phyloP scores from a whole-genome alignment of 2,329 filamentous ascomycete genomes.

The Pyricularia grisea region DNA sequence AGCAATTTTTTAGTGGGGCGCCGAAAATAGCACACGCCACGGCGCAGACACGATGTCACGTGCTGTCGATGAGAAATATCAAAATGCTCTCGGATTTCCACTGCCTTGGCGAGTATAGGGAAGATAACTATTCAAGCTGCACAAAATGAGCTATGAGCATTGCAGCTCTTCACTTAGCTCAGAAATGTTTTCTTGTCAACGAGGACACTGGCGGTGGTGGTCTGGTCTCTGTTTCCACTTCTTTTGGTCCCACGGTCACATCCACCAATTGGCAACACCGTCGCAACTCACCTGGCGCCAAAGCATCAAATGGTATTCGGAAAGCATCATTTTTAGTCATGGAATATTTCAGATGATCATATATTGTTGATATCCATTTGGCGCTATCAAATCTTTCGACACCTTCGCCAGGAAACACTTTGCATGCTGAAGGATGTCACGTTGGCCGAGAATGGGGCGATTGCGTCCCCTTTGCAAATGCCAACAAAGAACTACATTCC shows the following conservation, averaged over 20 bases:
- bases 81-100: background rate
- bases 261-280: background rate
- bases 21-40: background rate
- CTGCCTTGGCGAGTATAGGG: background rate
- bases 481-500: background rate
- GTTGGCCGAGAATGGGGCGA: background rate
- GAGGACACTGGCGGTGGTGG: too few relatives aligned
- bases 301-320: background rate
- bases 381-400: accelerated
- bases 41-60: background rate
- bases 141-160: background rate
- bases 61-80: background rate
- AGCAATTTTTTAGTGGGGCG: background rate
- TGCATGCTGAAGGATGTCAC: background rate
- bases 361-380: background rate
- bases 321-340: background rate
- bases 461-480: background rate
- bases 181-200: background rate
- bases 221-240: background rate
- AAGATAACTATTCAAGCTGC: background rate
- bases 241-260: background rate
- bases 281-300: background rate
- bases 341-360: background rate
- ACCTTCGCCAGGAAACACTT: background rate
- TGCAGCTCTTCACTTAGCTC: background rate